Percentiles rank a stretch among this genome's conserved stretches.
Conservation (phyloP, 78 protist genomes). For the Isochrysis galbana region DNA sequence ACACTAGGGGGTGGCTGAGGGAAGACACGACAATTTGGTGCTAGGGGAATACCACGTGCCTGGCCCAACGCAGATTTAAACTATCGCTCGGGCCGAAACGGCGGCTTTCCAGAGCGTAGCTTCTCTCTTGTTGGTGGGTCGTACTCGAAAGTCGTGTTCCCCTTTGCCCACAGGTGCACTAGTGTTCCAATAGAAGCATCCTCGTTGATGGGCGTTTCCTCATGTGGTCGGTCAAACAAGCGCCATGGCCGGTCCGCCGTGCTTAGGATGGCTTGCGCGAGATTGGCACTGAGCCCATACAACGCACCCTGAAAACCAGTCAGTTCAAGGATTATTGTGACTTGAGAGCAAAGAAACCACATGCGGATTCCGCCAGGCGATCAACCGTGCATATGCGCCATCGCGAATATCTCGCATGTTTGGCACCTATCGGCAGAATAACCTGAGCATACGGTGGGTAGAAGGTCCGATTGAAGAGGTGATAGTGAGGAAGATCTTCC, state of each 20-base stretch:
- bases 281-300: background rate
- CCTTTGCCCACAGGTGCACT: background rate
- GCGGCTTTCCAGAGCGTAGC: too few species aligned
- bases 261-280: background rate
- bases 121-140: too few species aligned
- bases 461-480: background rate
- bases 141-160: background rate
- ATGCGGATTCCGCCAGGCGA: too few species aligned
- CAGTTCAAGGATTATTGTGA: too few species aligned
- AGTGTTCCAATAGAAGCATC: background rate
- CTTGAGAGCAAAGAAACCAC: too few species aligned
- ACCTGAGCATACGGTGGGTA: background rate
- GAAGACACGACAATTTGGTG: too few species aligned
- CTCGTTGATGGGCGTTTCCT: background rate
- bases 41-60: background rate
- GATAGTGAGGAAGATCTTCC: background rate
- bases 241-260: background rate
- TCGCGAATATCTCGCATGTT: too few species aligned
- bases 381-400: too few species aligned
- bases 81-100: background rate
- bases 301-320: background rate
- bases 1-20: too few species aligned
- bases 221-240: background rate
- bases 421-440: too few species aligned
- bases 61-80: background rate